Evolutionary conservation across 1,284 basidiomycete genomes (phyloP), one percentile per base, ranked within the genome.

Genomic region (Pyrrhoderma noxium): DNA sequence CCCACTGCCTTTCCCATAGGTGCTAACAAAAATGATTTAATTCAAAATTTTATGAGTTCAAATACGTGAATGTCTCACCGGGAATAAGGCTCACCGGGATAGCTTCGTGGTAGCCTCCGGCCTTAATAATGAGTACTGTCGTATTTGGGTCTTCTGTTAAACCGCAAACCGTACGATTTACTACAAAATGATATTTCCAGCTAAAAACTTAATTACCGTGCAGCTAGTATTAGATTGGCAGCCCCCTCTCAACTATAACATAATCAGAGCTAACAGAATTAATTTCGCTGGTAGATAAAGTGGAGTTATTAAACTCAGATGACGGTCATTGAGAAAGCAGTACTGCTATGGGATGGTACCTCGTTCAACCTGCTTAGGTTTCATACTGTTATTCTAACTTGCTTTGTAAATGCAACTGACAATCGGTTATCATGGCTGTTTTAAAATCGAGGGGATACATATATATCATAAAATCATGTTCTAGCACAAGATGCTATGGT

Each of bases 81-180:
- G 50, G 50, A 19, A 52, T 27, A 37, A 49, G 31, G 36, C 48
- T 52, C n/a, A 23, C 7, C 23, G 50, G 50, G 4, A 16, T 37
- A 27, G 34, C 16, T 14, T n/a, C 21, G 18, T 50, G 34, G 35
- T 45, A 21, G 14, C 37, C 13, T 11, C 50, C 50, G 8, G 50
- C 50, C 39, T 52, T 43, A 22, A 52, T 21, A 35, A 52, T 31
- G 14, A 49, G 27, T 11, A 52, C 50, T 13, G 27, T 31, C 2
- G 38, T 23, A 22, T n/a, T n/a, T 19, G 27, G 19, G 18, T 49
- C 31, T 23, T 52, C 50, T 7, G 50, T 35, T 21, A 52, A 38
- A 7, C 50, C 44, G 11, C 5, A 25, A 25, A n/a, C n/a, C n/a
- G n/a, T n/a, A n/a, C n/a, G n/a, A n/a, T n/a, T n/a, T n/a, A n/a